phyloP scores from a whole-genome alignment of 805 yeast genomes.

The Isabelozyma pseudorhagii region DNA sequence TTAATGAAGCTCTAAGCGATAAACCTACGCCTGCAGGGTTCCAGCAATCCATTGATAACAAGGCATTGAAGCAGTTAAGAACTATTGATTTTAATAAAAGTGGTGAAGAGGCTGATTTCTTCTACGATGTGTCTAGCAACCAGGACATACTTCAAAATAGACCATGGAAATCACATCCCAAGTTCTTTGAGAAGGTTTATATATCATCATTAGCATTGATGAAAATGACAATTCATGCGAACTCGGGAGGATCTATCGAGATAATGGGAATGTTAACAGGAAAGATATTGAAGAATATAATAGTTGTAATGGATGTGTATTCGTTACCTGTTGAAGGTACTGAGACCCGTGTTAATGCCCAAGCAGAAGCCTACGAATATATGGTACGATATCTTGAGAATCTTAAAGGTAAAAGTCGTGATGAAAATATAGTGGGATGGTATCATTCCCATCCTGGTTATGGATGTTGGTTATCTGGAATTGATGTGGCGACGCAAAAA shows the following conservation, averaged over 20 bases:
- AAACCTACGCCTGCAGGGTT: background rate
- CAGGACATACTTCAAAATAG: constrained; percentile 10
- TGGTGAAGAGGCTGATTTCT: background rate
- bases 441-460: constrained; percentile 96
- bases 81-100: background rate
- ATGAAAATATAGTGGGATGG: constrained; percentile 90
- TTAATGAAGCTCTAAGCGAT: background rate
- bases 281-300: constrained; percentile 49
- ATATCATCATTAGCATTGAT: constrained; percentile 69
- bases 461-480: constrained; percentile 94
- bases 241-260: constrained; percentile 82
- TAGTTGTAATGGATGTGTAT: constrained; percentile 77
- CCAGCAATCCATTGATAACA: background rate
- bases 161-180: constrained; percentile 59
- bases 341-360: constrained; percentile 93
- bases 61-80: background rate
- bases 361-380: constrained; percentile 89
- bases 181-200: constrained; percentile 58
- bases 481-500: constrained; percentile 86
- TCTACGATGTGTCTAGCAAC: background rate
- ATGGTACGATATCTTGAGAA: constrained; percentile 80
- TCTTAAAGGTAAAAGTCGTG: constrained; percentile 43
- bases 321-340: constrained; percentile 94
- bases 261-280: constrained; percentile 96
- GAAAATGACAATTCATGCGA: constrained; percentile 78